Evolutionary conservation across 2,329 filamentous ascomycete species (phyloP).

Genomic region (Cladorrhinum sp.): DNA sequence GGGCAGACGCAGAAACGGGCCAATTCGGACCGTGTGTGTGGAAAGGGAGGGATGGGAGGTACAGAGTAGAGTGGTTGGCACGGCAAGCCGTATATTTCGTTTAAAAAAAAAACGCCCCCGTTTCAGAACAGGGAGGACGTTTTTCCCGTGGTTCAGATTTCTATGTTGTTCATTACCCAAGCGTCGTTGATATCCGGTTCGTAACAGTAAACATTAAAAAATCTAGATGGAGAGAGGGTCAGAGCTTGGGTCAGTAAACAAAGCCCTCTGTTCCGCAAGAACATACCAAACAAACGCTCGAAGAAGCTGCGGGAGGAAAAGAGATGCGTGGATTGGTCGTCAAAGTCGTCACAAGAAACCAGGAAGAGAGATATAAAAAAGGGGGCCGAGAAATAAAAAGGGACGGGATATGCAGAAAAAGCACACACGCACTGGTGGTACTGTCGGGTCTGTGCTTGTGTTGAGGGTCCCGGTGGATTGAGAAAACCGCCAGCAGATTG

Average conservation of each 20-base stretch:
- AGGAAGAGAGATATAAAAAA: background rate
- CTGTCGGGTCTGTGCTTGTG: constrained; percentile 21
- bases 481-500: constrained; percentile 1
- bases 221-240: constrained; percentile 3
- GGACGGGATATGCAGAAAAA: background rate
- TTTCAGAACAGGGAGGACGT: constrained; percentile 10
- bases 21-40: constrained; percentile 9
- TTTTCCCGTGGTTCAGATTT: background rate
- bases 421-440: constrained; percentile 1
- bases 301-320: constrained; percentile 7
- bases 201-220: constrained; percentile 15
- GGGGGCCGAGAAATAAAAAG: constrained; percentile 23
- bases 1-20: background rate
- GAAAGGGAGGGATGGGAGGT: constrained; percentile 3
- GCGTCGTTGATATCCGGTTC: constrained; percentile 19
- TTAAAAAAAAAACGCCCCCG: too few relatives aligned
- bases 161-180: constrained; percentile 20
- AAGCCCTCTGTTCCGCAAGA: constrained; percentile 11
- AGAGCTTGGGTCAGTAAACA: constrained; percentile 16
- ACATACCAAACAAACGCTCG: constrained; percentile 14
- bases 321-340: constrained; percentile 11
- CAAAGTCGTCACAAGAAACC: constrained; percentile 1
- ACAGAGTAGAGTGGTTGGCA: constrained; percentile 1
- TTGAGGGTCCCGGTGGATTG: constrained; percentile 10
- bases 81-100: constrained; percentile 16